Evolutionary conservation across 1,284 basidiomycete genomes (phyloP).

Genomic region (Boletus smithii): DNA sequence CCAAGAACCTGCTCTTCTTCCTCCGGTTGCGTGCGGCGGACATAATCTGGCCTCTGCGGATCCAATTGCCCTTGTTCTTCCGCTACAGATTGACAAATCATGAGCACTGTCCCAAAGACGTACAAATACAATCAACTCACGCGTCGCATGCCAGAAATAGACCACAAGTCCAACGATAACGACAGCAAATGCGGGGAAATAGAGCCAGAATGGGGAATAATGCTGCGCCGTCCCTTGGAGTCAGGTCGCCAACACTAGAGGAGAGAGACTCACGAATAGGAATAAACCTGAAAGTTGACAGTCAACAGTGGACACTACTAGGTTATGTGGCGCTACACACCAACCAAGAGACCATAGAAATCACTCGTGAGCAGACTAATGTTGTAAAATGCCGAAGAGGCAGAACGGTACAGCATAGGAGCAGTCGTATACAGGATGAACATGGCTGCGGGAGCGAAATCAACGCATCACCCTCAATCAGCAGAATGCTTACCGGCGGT

Average conservation of each 20-base stretch:
- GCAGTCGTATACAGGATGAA: slow-evolving; percentile 80
- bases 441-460: slow-evolving; percentile 54
- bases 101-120: slow-evolving; percentile 4
- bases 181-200: slow-evolving; percentile 71
- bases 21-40: slow-evolving; percentile 36
- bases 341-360: slow-evolving; percentile 82
- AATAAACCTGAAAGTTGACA: slow-evolving; percentile 48
- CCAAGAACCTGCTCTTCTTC: slow-evolving; percentile 11
- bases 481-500: slow-evolving; percentile 46
- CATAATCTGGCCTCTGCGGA: slow-evolving; percentile 60
- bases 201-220: slow-evolving; percentile 78
- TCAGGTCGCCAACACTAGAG: slow-evolving; percentile 1
- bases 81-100: slow-evolving; percentile 40
- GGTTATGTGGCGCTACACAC: slow-evolving; percentile 37
- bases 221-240: slow-evolving; percentile 46
- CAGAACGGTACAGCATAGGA: slow-evolving; percentile 78
- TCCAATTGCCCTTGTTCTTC: slow-evolving; percentile 72
- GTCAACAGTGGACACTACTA: slow-evolving; percentile 10
- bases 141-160: slow-evolving; percentile 80
- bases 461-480: slow-evolving; percentile 1
- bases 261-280: slow-evolving; percentile 51
- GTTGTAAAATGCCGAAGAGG: slow-evolving; percentile 82
- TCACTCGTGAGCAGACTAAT: slow-evolving; percentile 78
- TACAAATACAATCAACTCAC: slow-evolving; percentile 43
- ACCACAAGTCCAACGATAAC: slow-evolving; percentile 70